These are phyloP conservation scores for Mycena alexandri DNA, from an alignment of 768 basidiomycete genomes.

Conservation along the genomic window DNA sequence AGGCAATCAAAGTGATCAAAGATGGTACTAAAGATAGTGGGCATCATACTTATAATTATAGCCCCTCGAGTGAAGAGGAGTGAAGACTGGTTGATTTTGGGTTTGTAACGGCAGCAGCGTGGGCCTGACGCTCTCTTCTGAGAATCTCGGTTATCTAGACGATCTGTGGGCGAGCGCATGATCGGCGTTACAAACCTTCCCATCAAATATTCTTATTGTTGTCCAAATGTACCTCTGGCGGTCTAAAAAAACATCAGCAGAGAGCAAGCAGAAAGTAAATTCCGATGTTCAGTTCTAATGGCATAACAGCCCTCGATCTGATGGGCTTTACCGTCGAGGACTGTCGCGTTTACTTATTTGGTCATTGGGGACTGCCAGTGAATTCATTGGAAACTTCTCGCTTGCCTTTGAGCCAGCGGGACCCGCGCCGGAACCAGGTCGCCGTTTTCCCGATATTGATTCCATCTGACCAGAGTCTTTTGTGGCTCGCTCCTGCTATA, in stretches of 20 bases:
- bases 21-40: no score
- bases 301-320: no score
- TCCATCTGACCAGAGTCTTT: constrained; percentile 24
- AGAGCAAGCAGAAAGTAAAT: no score
- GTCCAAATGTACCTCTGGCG: neutral
- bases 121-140: neutral
- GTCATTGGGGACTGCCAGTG: neutral
- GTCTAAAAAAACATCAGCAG: no score
- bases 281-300: no score
- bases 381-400: neutral
- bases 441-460: neutral
- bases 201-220: constrained; percentile 23
- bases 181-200: constrained; percentile 8
- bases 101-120: no score
- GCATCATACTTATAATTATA: no score
- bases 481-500: constrained; percentile 19
- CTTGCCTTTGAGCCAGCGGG: neutral
- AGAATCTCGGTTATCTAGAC: neutral
- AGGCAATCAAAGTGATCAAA: no score
- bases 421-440: neutral
- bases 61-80: no score
- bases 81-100: no score
- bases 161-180: constrained; percentile 13
- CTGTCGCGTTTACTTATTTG: no score
- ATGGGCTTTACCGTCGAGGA: no score